A percentile compares a stretch with the other conserved stretches of the same genome.
Conservation (phyloP, 805 yeast genomes). For the Huiozyma sinensis region DNA sequence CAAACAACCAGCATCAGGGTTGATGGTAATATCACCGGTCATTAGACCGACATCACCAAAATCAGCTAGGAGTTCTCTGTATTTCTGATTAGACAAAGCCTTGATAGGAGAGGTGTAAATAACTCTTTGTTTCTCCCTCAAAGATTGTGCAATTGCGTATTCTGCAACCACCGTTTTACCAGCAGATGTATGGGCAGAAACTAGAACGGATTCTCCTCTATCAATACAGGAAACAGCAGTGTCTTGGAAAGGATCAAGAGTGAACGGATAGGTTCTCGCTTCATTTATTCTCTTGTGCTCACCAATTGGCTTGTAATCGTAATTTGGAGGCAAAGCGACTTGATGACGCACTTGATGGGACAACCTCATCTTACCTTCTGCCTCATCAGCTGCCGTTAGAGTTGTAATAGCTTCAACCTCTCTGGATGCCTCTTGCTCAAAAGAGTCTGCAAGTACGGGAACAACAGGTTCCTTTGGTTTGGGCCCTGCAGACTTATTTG, state of each 20-base stretch:
- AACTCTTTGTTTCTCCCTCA: constrained; percentile 83
- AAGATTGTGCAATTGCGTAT: constrained; percentile 92
- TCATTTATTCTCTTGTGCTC: constrained; percentile 69
- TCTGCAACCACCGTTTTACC: constrained; percentile 97
- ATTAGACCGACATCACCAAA: constrained; percentile 95
- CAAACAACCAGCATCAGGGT: constrained; percentile 95
- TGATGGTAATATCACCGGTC: constrained; percentile 98
- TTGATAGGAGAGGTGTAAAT: constrained; percentile 93
- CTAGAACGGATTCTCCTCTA: constrained; percentile 86
- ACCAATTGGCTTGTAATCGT: constrained; percentile 77
- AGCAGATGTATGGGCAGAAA: constrained; percentile 95
- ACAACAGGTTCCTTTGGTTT: constrained; percentile 38
- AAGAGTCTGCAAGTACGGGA: constrained; percentile 76
- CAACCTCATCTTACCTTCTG: constrained; percentile 50
- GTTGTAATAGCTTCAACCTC: constrained; percentile 81
- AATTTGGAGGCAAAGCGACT: constrained; percentile 91
- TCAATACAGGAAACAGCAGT: constrained; percentile 94
- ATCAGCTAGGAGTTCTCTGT: constrained; percentile 82
- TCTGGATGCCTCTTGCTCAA: constrained; percentile 82
- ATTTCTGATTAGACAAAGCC: constrained; percentile 89
- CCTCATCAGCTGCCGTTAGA: constrained; percentile 34
- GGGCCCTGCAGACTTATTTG: constrained; percentile 23
- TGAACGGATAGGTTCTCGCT: constrained; percentile 87
- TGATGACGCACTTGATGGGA: constrained; percentile 95
- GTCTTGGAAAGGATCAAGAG: constrained; percentile 94